Percentiles rank a stretch among this genome's conserved stretches.
Evolutionary conservation across 163 green algal species (phyloP).

Genomic region (Scenedesmus sp.): DNA sequence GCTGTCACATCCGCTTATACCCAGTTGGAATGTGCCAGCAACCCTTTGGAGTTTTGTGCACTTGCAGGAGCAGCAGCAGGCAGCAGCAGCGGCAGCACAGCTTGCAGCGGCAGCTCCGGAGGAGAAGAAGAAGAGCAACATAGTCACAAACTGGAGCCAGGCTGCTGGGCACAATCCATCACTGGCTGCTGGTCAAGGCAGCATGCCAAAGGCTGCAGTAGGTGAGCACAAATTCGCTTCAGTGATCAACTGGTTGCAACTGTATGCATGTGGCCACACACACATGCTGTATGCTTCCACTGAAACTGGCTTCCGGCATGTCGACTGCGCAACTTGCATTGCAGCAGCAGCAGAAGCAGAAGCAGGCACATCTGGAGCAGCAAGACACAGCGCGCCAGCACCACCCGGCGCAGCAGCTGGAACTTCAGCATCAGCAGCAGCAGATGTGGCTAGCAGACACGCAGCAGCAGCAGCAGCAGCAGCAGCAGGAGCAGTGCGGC

Average conservation of each 20-base stretch:
- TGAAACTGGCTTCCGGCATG: neutral
- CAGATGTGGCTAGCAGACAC: neutral
- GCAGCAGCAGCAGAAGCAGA: neutral
- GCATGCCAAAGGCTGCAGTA: neutral
- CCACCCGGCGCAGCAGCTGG: neutral
- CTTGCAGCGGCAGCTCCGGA: neutral
- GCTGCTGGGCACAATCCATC: neutral
- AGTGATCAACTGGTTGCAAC: too few species aligned
- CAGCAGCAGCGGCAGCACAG: neutral
- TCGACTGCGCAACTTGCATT: neutral
- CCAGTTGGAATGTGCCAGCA: too few species aligned
- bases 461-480: neutral
- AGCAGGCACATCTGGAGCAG: neutral
- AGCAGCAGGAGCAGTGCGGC: too few species aligned
- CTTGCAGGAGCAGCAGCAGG: neutral
- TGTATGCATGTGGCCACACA: neutral
- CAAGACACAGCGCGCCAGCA: neutral
- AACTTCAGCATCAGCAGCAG: conserved; percentile 12
- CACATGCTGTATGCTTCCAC: neutral
- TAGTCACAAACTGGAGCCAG: conserved; percentile 55
- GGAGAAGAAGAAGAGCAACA: conserved; percentile 53
- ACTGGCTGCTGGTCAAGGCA: neutral
- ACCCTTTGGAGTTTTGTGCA: neutral
- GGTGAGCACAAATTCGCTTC: neutral
- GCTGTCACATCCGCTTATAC: too few species aligned